Evolutionary conservation across 2,329 filamentous ascomycete genomes (phyloP).

Genomic region (Penicillium olsonii): DNA sequence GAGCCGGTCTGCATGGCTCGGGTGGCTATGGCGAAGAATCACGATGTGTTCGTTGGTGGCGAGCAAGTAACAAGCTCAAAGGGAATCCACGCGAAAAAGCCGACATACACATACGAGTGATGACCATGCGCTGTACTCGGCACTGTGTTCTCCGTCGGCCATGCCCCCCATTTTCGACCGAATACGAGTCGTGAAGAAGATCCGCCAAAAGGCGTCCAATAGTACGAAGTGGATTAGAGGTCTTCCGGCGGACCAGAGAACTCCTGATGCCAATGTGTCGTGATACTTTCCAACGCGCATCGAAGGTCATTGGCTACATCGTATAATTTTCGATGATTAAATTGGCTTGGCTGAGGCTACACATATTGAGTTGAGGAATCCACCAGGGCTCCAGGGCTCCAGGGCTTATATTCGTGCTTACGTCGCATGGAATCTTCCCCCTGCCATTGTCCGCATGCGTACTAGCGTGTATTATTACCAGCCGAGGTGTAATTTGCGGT

Average conservation of each 20-base stretch:
- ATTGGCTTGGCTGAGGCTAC: not conserved
- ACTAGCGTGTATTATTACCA: not conserved
- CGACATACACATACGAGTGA: not conserved
- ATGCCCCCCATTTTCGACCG: not conserved
- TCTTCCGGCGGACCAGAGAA: not conserved
- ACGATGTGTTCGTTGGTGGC: not conserved
- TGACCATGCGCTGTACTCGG: not conserved
- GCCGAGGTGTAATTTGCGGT: not conserved
- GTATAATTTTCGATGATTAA: not conserved
- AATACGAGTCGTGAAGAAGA: constrained; percentile 6
- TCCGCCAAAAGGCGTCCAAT: constrained; percentile 5
- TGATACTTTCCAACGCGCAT: not conserved
- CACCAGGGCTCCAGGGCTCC: no score
- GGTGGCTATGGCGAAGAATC: not conserved
- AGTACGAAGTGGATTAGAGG: not conserved
- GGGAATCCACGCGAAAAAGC: not conserved
- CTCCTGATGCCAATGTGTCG: not conserved
- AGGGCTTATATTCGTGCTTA: not conserved
- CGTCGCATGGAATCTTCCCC: not conserved
- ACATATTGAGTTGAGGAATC: not conserved
- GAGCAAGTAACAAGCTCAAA: not conserved
- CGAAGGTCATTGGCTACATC: not conserved
- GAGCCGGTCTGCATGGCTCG: not conserved
- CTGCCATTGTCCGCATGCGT: not conserved
- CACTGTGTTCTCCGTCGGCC: not conserved